A percentile compares a stretch with the other conserved stretches of the same genome.
These are phyloP conservation scores for Diaporthe caulivora DNA, from an alignment of 2,329 filamentous ascomycete genomes.

Conservation along the genomic window DNA sequence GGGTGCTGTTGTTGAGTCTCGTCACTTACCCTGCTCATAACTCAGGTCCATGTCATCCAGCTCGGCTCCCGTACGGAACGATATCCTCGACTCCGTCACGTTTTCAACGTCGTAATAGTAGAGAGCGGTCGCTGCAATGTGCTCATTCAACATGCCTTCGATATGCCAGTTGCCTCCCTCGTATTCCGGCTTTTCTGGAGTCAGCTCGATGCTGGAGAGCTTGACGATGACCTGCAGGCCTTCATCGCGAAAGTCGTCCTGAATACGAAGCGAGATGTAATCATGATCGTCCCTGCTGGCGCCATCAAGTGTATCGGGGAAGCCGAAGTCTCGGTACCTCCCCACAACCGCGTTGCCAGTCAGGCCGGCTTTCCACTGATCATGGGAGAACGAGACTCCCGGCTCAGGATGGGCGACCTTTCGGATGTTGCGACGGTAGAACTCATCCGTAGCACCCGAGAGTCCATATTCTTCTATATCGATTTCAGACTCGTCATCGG, in stretches of 20 bases:
- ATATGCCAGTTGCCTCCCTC: constrained; percentile 61
- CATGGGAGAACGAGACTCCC: constrained; percentile 31
- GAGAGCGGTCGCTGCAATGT: constrained; percentile 67
- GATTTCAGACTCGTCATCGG: constrained; percentile 42
- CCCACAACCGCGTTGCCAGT: background rate
- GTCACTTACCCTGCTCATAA: constrained; percentile 14
- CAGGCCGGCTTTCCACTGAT: background rate
- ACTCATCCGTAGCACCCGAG: background rate
- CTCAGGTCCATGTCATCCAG: background rate
- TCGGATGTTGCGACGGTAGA: constrained; percentile 30
- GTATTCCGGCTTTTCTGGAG: constrained; percentile 65
- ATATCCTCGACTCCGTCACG: constrained; percentile 56
- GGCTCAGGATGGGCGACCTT: constrained; percentile 40
- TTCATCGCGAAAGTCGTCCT: constrained; percentile 46
- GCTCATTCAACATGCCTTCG: constrained; percentile 64
- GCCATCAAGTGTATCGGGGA: constrained; percentile 4
- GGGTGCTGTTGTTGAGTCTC: background rate
- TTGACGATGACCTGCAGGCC: constrained; percentile 75
- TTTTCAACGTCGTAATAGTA: constrained; percentile 67
- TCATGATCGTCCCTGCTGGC: constrained; percentile 42
- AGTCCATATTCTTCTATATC: constrained; percentile 28
- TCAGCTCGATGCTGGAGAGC: constrained; percentile 69
- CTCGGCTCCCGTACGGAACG: constrained; percentile 55
- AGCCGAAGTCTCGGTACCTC: background rate
- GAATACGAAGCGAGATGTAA: constrained; percentile 39